A percentile compares a stretch with the other conserved stretches of the same genome.
phyloP scores from a whole-genome alignment of 768 basidiomycete species.

The Podaxis carcinomalis region DNA sequence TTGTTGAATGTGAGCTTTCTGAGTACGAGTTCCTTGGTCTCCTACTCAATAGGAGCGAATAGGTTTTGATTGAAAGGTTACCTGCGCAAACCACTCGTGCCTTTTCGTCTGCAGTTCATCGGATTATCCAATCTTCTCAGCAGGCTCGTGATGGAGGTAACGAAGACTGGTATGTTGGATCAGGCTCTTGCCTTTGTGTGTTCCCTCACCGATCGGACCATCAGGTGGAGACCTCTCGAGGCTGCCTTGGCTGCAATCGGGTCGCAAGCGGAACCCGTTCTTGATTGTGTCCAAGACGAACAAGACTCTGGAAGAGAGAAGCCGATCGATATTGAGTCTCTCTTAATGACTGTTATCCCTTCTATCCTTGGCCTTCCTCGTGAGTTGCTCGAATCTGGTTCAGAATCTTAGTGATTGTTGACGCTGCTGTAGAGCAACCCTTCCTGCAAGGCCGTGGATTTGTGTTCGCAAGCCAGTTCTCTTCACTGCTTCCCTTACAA shows the following conservation, averaged over 20 bases:
- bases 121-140: slow-evolving; percentile 55
- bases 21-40: background rate
- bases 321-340: slow-evolving; percentile 71
- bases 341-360: slow-evolving; percentile 79
- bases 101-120: slow-evolving; percentile 51
- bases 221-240: slow-evolving; percentile 92
- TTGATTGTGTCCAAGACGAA: slow-evolving; percentile 77
- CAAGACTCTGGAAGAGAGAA: slow-evolving; percentile 55
- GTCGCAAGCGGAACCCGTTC: slow-evolving; percentile 70
- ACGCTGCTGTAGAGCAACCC: slow-evolving; percentile 55
- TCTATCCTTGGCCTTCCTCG: slow-evolving; percentile 67
- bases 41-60: background rate
- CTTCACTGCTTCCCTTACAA: slow-evolving; percentile 64
- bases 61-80: slow-evolving; percentile 57
- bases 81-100: slow-evolving; percentile 45
- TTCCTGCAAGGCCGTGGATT: slow-evolving; percentile 96
- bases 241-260: slow-evolving; percentile 79
- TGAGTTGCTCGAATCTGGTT: slow-evolving; percentile 22
- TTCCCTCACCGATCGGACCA: background rate
- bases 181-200: background rate
- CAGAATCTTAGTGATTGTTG: background rate
- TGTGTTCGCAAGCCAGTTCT: slow-evolving; percentile 89
- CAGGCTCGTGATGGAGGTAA: slow-evolving; percentile 49
- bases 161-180: slow-evolving; percentile 55
- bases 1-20: slow-evolving; percentile 56